Evolutionary conservation across 768 basidiomycete genomes (phyloP).

Genomic region (Russula virescens): DNA sequence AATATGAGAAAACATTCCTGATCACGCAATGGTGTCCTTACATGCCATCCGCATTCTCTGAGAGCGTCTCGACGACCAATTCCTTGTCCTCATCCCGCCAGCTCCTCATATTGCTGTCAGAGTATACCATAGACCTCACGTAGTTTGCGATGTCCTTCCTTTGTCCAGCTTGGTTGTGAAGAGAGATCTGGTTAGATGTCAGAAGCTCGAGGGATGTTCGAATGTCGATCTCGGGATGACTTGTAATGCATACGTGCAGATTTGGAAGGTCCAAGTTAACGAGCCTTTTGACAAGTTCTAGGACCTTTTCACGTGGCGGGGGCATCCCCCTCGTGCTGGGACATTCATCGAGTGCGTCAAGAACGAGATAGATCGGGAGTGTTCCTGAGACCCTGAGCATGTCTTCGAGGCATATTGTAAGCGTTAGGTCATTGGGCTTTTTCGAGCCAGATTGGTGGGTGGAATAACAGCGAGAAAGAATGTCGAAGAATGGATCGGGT

Average conservation of each 20-base stretch:
- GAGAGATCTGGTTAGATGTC: not conserved
- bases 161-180: not conserved
- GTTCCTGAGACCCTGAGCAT: not conserved
- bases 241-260: not conserved
- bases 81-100: not conserved
- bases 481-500: not conserved
- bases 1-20: not conserved
- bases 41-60: not conserved
- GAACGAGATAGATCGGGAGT: not conserved
- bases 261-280: not conserved
- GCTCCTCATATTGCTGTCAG: not conserved
- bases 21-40: not conserved
- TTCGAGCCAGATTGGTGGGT: not conserved
- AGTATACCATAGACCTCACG: not conserved
- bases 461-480: not conserved
- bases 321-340: not conserved
- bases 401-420: not conserved
- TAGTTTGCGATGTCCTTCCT: not conserved
- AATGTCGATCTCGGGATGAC: not conserved
- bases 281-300: not conserved
- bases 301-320: not conserved
- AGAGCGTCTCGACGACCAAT: not conserved
- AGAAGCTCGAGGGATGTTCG: not conserved
- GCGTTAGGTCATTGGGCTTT: not conserved
- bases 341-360: not conserved